These are phyloP conservation scores for Coprinopsis strossmayeri DNA, from an alignment of 768 basidiomycete genomes.

Conservation along the genomic window DNA sequence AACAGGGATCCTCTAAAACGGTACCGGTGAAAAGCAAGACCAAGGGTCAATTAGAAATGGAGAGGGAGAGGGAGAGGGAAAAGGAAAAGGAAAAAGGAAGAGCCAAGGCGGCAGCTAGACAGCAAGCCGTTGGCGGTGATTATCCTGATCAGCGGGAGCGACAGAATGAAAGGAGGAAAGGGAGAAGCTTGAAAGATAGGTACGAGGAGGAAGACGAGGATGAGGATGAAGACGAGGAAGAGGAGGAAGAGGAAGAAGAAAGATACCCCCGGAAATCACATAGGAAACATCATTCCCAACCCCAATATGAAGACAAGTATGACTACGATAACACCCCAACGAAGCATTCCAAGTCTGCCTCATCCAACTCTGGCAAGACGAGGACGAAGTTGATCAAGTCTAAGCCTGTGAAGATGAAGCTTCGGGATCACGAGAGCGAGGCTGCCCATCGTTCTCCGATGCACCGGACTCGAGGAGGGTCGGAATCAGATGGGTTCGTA, in stretches of 20 bases:
- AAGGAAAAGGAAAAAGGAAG: not conserved
- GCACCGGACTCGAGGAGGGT: not conserved
- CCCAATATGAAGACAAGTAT: not conserved
- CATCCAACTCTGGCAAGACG: not conserved
- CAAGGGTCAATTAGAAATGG: not conserved
- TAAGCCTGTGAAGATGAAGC: slow-evolving; percentile 11
- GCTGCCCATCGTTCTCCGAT: not conserved
- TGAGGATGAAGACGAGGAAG: slow-evolving; percentile 1
- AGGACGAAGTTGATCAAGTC: not conserved
- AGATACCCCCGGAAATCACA: not conserved
- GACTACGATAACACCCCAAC: slow-evolving; percentile 1
- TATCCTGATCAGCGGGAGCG: slow-evolving; percentile 1
- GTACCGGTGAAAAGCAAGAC: not conserved
- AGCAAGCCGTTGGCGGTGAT: not conserved
- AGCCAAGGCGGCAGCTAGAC: not conserved
- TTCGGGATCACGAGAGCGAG: slow-evolving; percentile 10
- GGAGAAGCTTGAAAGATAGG: slow-evolving; percentile 14
- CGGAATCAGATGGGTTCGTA: slow-evolving; percentile 4
- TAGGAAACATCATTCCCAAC: too few relatives aligned
- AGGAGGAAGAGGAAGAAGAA: not conserved
- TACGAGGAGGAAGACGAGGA: slow-evolving; percentile 13
- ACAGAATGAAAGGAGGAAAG: slow-evolving; percentile 12
- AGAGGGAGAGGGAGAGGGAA: not conserved
- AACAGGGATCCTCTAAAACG: too few relatives aligned
- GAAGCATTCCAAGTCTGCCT: not conserved